Percentiles rank a stretch among this genome's conserved stretches.
These are phyloP conservation scores for Termitomyces sp. DNA, from an alignment of 768 basidiomycete genomes.

Conservation along the genomic window DNA sequence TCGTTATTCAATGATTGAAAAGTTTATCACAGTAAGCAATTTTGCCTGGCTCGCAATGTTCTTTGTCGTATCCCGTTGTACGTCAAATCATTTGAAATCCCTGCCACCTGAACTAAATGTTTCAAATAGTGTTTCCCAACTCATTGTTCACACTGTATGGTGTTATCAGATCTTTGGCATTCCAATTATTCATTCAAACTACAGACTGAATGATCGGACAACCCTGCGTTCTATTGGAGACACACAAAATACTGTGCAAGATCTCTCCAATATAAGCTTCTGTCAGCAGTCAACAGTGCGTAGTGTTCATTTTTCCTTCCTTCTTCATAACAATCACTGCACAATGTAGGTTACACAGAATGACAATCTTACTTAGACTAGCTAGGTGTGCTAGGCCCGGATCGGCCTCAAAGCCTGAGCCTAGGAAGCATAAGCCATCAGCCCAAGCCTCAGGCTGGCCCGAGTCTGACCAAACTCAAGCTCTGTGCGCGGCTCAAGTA, in stretches of 20 bases:
- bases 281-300: not conserved
- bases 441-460: no score
- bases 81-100: not conserved
- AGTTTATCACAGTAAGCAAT: not conserved
- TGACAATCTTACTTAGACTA: not conserved
- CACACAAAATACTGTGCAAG: not conserved
- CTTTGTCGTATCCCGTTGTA: not conserved
- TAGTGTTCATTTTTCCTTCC: not conserved
- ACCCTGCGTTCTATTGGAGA: not conserved
- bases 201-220: not conserved
- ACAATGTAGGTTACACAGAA: not conserved
- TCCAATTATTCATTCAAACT: no score
- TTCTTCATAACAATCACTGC: not conserved
- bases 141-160: not conserved
- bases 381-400: not conserved
- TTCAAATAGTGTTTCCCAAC: not conserved
- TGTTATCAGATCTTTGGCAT: no score
- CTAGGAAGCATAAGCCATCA: no score
- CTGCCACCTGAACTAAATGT: not conserved
- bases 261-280: not conserved
- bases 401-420: no score
- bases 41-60: not conserved
- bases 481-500: no score
- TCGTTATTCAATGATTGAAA: no score
- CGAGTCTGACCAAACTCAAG: no score